phyloP scores from a whole-genome alignment of 306 rosid species.

The Abrus precatorius region DNA sequence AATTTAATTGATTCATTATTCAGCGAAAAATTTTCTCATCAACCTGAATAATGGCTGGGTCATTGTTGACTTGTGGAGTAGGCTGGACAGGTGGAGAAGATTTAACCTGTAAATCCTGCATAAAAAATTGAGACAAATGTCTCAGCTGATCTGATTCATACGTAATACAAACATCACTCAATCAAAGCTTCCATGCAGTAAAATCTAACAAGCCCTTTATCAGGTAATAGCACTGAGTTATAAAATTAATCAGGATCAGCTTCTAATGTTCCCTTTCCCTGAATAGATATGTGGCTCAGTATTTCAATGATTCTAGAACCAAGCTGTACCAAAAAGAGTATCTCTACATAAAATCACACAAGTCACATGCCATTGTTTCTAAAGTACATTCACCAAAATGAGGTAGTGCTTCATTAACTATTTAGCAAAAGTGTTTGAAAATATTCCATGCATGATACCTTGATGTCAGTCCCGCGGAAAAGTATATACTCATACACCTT shows the following conservation, averaged over 20 bases:
- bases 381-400: conserved; percentile 11
- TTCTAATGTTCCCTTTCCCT: conserved; percentile 12
- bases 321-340: background rate
- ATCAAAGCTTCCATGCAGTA: conserved; percentile 15
- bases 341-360: background rate
- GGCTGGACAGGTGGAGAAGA: conserved; percentile 85
- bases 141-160: conserved; percentile 27
- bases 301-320: conserved; percentile 18
- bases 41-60: conserved; percentile 94
- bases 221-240: background rate
- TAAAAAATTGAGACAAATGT: conserved; percentile 36
- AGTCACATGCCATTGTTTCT: conserved; percentile 15
- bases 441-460: conserved; percentile 59
- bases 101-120: conserved; percentile 93
- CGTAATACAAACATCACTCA: background rate
- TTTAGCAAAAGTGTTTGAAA: background rate
- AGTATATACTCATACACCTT: conserved; percentile 89
- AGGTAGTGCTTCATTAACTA: background rate
- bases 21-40: background rate
- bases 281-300: background rate
- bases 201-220: conserved; percentile 17
- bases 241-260: conserved; percentile 7
- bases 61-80: conserved; percentile 70
- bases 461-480: conserved; percentile 94
- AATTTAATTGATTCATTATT: conserved; percentile 12